A percentile compares a stretch with the other conserved stretches of the same genome.
phyloP scores from a whole-genome alignment of 306 rosid species.

The Parietaria judaica region DNA sequence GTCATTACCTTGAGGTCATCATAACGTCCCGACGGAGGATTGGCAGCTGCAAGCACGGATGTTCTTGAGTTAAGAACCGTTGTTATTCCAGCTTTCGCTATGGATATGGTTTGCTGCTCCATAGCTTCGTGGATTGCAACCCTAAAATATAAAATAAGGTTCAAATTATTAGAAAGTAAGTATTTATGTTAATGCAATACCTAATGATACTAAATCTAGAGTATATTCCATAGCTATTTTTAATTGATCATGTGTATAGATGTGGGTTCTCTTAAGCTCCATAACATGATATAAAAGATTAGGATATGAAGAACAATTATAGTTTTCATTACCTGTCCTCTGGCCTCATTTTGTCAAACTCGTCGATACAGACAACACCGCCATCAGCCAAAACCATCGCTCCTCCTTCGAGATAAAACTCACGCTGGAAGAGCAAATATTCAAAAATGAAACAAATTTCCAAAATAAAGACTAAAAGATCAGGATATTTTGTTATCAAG shows the following conservation, averaged over 20 bases:
- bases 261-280: no score
- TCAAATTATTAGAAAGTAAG: neutral
- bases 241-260: no score
- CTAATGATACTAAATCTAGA: no score
- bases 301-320: neutral
- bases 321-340: slow-evolving; percentile 71
- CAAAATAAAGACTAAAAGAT: slow-evolving; percentile 13
- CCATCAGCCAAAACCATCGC: slow-evolving; percentile 99
- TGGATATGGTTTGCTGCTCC: slow-evolving; percentile 99
- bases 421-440: slow-evolving; percentile 51
- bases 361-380: slow-evolving; percentile 97
- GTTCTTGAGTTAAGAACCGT: slow-evolving; percentile 98
- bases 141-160: slow-evolving; percentile 29
- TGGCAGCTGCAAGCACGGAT: slow-evolving; percentile 99
- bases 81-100: slow-evolving; percentile 98
- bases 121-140: slow-evolving; percentile 99
- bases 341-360: slow-evolving; percentile 99
- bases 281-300: no score
- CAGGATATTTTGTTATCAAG: slow-evolving; percentile 9
- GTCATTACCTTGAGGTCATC: slow-evolving; percentile 85
- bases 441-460: slow-evolving; percentile 21
- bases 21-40: slow-evolving; percentile 99
- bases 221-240: no score
- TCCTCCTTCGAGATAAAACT: slow-evolving; percentile 99
- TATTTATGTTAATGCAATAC: neutral